Evolutionary conservation across 805 yeast species (phyloP).

Genomic region (Teunomyces cretensis): DNA sequence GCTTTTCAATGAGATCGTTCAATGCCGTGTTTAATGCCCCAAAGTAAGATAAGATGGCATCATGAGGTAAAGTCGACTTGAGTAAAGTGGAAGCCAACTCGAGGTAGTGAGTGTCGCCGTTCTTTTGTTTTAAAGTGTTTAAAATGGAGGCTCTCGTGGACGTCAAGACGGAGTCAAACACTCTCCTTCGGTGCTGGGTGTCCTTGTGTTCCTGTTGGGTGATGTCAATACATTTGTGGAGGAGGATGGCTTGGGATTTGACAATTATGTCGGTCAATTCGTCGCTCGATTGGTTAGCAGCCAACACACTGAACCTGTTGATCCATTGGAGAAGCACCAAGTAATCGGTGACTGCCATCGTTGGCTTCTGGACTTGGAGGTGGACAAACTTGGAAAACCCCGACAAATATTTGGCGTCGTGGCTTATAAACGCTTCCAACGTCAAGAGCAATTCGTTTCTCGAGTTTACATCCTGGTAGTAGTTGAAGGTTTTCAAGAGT

Average conservation of each 20-base stretch:
- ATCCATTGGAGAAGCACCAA: conserved; percentile 61
- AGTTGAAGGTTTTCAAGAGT: conserved; percentile 48
- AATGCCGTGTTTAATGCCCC: conserved; percentile 25
- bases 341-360: conserved; percentile 58
- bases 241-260: conserved; percentile 34
- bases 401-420: conserved; percentile 31
- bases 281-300: conserved; percentile 10
- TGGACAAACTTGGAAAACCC: conserved; percentile 42
- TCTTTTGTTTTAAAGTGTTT: conserved; percentile 6
- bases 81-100: neutral
- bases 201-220: conserved; percentile 11
- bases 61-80: conserved; percentile 6
- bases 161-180: conserved; percentile 27
- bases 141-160: conserved; percentile 27
- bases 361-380: conserved; percentile 22
- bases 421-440: conserved; percentile 35
- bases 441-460: conserved; percentile 41
- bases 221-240: conserved; percentile 24
- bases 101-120: neutral
- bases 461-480: conserved; percentile 52
- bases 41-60: conserved; percentile 17
- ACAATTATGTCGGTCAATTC: conserved; percentile 22
- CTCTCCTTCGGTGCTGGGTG: conserved; percentile 18
- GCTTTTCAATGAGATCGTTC: conserved; percentile 25
- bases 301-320: conserved; percentile 31